Evolutionary conservation across 495 filamentous ascomycete species (phyloP), one percentile per base, ranked within the genome.

Genomic region (Hypoxylon crocopeplum): DNA sequence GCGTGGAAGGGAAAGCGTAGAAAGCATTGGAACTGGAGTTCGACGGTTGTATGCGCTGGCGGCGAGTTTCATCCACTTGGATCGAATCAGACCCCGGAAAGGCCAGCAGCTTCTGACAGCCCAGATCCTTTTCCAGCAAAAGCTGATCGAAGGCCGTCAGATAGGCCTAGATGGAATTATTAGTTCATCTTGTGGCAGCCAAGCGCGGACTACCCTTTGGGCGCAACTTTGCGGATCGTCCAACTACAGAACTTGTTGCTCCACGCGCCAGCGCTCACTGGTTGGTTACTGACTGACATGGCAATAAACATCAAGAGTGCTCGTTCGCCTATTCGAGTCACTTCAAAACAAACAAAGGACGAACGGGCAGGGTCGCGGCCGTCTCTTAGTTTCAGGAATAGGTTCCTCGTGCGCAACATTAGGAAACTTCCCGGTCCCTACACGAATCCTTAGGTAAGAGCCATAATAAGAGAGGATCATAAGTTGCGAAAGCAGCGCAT

Each of bases 171-270:
- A 16, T 38, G 13, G 34, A 5, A 38, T 8, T 8, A n/a, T 34
- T 38, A 38, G 61, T 54, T 61, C 56, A 33, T 41, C 40, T 56
- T 54, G 41, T 57, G 48, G 60, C 47, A 27, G 67, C 63, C 59
- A 69, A 62, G 67, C 54, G 64, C 59, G 50, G 58, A 13, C 51
- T 55, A 54, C 63, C 50, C 62, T 48, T 63, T 67, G 65, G 50
- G 63, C 66, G 68, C 53, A 62, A 60, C 56, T 63, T 63, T 45
- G 62, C 68, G 61, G 66, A 70, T 70, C 68, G 66, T 46, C 51
- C 56, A 62, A 67, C 68, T n/a, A n/a, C n/a, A n/a, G n/a, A 63
- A 64, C 62, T 62, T 69, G 67, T 67, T 70, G 67, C 62, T 61
- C 57, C 65, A 68, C 59, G 61, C 68, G 65, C 68, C 53, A 67